phyloP scores from a whole-genome alignment of 1,284 basidiomycete genomes.

The Rhodotorula sp. region DNA sequence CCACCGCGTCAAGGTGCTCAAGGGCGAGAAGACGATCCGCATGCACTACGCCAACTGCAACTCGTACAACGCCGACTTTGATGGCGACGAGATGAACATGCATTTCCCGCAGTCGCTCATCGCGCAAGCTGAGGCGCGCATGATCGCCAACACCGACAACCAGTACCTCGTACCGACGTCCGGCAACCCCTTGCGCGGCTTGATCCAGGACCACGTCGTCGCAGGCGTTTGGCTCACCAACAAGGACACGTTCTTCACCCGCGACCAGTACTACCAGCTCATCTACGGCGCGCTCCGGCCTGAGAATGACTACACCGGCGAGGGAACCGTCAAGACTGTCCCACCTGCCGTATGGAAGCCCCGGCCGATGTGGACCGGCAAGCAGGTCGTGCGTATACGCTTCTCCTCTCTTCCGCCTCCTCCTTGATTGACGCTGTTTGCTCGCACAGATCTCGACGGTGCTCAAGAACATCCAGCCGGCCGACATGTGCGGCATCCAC shows the following conservation, averaged over 20 bases:
- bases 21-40: constrained; percentile 97
- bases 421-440: neutral
- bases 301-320: constrained; percentile 70
- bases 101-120: constrained; percentile 96
- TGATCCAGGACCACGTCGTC: constrained; percentile 99
- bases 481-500: constrained; percentile 76
- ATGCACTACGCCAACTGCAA: constrained; percentile 99
- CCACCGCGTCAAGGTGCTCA: constrained; percentile 86
- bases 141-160: constrained; percentile 97
- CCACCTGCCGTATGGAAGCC: constrained; percentile 93
- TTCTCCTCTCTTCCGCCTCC: neutral
- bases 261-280: constrained; percentile 95
- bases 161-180: constrained; percentile 98
- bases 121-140: constrained; percentile 87
- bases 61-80: constrained; percentile 99
- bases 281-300: constrained; percentile 92
- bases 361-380: constrained; percentile 89
- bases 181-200: constrained; percentile 92
- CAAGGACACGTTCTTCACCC: constrained; percentile 89
- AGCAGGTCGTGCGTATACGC: constrained; percentile 75
- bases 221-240: constrained; percentile 99
- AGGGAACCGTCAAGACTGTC: constrained; percentile 71
- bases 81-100: constrained; percentile 99
- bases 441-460: constrained; percentile 80
- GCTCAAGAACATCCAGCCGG: constrained; percentile 84